Conservation (phyloP, 1,284 basidiomycete genomes). For the Rhodotorula mucilaginosa region DNA sequence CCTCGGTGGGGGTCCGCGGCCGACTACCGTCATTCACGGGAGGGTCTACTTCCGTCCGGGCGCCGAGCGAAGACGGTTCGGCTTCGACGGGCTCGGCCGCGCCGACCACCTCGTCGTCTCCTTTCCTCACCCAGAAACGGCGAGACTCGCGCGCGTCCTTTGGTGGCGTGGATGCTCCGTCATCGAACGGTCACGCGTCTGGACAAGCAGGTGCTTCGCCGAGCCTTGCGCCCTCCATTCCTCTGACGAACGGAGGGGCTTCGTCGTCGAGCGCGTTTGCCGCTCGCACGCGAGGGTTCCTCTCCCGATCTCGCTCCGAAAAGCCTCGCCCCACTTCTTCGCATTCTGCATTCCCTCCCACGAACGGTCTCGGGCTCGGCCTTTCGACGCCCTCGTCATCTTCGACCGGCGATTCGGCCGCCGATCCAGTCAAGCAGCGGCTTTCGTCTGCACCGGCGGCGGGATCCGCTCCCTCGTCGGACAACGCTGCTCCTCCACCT, state of each 20-base stretch:
- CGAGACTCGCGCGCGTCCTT: constrained; percentile 9
- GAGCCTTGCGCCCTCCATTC: neutral
- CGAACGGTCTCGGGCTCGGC: constrained; percentile 17
- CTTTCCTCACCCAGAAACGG: neutral
- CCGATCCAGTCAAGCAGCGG: neutral
- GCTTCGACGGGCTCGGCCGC: constrained; percentile 10
- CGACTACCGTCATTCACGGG: neutral
- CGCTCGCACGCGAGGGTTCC: constrained; percentile 10
- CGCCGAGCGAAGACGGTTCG: constrained; percentile 29
- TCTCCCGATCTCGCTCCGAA: constrained; percentile 10
- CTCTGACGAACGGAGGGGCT: neutral
- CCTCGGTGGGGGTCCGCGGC: neutral
- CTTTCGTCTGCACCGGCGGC: constrained; percentile 4
- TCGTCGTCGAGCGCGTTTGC: constrained; percentile 9
- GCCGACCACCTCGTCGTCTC: neutral
- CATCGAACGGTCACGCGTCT: neutral
- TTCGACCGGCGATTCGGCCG: neutral
- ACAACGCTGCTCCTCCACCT: neutral
- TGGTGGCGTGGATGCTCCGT: neutral
- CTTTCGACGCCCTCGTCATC: neutral
- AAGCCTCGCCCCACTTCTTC: neutral
- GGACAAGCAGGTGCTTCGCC: neutral
- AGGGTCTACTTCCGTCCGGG: neutral
- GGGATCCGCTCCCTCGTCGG: neutral
- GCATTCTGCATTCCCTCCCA: neutral